Evolutionary conservation across 2,329 filamentous ascomycete genomes (phyloP), one percentile per base, ranked within the genome.

Genomic region (Cladorrhinum sp.): DNA sequence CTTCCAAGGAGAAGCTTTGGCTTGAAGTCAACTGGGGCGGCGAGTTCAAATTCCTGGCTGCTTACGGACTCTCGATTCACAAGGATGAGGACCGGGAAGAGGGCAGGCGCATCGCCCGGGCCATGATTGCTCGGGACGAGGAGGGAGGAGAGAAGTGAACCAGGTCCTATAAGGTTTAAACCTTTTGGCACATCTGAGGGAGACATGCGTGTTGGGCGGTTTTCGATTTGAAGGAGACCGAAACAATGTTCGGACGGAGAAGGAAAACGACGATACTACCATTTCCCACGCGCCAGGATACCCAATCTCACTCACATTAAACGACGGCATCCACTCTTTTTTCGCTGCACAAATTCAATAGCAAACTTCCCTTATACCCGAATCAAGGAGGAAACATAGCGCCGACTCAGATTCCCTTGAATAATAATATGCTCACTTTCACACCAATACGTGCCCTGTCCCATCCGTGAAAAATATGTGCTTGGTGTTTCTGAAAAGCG

Each of bases 1-100:
- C 57, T 9, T 14, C 23, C 2, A 24, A 57, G 21, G 57, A 62
- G 28, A 62, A 60, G 54, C 48, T 26, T 2, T 62, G 61, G 61
- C 50, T 62, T 9, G 53, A 53, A 39, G 20, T 33, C 9, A 16
- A 60, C n/a, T 62, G 57, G 54, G 54, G 39, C 14, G 57, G 57
- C 26, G 54, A 62, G 18, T 62, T 55, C 54, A 57, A 57, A 21
- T 62, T 60, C 26, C 23, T 62, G 5, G 3, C 14, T 3, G 23
- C 30, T 10, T 26, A 62, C 18, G 54, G 57, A 10, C 39, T 62
- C 16, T 54, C 33, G 36, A 62, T 62, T 28, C 39, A 62, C 49
- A 20, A 60, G 3, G 61, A 62, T 9, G 57, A 59, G 1, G 57
- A 62, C 20, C 50, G 57, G 12, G 57, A 59, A 16, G 57, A 59